phyloP scores from a whole-genome alignment of 1,139 yeast genomes.

The Arxiozyma telluris region DNA sequence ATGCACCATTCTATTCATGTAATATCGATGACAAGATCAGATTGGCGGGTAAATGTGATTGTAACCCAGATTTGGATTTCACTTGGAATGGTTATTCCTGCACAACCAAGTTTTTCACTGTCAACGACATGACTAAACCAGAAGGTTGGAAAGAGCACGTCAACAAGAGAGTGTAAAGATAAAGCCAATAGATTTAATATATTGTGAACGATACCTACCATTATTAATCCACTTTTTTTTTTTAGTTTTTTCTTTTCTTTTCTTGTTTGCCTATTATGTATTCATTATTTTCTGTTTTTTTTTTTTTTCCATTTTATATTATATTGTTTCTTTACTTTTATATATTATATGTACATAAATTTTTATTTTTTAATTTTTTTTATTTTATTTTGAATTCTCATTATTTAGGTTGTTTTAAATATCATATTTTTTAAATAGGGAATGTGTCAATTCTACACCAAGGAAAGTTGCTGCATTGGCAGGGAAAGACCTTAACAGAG shows the following conservation, averaged over 20 bases:
- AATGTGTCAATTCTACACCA: constrained; percentile 86
- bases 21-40: constrained; percentile 58
- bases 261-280: too few relatives aligned
- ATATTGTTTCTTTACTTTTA: too few relatives aligned
- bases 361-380: neutral
- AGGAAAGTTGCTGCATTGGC: constrained; percentile 97
- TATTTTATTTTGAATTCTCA: constrained; percentile 1
- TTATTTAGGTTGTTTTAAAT: neutral
- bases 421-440: constrained; percentile 42
- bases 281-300: too few relatives aligned
- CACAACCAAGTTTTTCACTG: constrained; percentile 60
- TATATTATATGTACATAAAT: constrained; percentile 2
- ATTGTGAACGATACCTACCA: neutral
- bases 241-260: too few relatives aligned
- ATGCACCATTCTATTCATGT: constrained; percentile 74
- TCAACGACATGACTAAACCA: constrained; percentile 57
- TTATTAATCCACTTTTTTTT: neutral
- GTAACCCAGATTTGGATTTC: constrained; percentile 69
- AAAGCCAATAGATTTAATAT: neutral
- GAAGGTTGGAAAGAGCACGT: constrained; percentile 54
- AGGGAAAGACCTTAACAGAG: constrained; percentile 88
- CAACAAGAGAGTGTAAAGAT: neutral
- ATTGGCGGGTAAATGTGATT: constrained; percentile 50
- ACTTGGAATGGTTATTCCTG: constrained; percentile 86
- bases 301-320: too few relatives aligned